phyloP scores from a whole-genome alignment of 306 rosid species.

The Cyamopsis tetragonoloba region DNA sequence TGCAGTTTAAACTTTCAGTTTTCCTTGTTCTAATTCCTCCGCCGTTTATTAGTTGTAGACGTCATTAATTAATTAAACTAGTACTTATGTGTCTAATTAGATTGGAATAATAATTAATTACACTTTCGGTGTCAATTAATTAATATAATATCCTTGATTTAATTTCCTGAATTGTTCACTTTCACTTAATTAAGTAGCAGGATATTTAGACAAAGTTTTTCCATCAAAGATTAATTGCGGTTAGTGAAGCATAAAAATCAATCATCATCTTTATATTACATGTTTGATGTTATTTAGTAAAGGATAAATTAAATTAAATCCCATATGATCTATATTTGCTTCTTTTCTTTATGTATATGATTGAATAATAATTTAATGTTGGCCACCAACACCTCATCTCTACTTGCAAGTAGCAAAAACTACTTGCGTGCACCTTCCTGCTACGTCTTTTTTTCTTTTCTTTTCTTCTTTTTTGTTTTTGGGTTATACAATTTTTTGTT shows the following conservation, averaged over 20 bases:
- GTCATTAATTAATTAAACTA: conserved; percentile 5
- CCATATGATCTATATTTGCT: background rate
- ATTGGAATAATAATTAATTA: conserved; percentile 12
- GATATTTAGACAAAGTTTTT: background rate
- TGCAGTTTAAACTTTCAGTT: too few species aligned
- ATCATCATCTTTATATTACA: background rate
- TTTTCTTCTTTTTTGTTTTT: background rate
- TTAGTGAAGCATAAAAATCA: conserved; percentile 15
- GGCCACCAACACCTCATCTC: background rate
- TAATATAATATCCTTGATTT: background rate
- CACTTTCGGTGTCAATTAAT: background rate
- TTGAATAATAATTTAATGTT: conserved; percentile 24
- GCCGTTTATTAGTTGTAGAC: background rate
- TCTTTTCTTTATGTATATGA: conserved; percentile 22
- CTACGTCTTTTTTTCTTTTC: conserved; percentile 1
- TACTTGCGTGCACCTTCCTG: conserved; percentile 6
- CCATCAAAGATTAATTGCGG: background rate
- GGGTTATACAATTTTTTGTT: too few species aligned
- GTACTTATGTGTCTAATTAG: background rate
- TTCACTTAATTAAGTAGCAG: background rate
- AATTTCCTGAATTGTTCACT: background rate
- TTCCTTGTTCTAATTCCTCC: background rate
- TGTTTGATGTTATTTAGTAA: conserved; percentile 13
- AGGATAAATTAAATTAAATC: conserved; percentile 1
- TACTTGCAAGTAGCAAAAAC: conserved; percentile 19